phyloP scores from a whole-genome alignment of 495 filamentous ascomycete species.

The Rhizodiscina lignyota region DNA sequence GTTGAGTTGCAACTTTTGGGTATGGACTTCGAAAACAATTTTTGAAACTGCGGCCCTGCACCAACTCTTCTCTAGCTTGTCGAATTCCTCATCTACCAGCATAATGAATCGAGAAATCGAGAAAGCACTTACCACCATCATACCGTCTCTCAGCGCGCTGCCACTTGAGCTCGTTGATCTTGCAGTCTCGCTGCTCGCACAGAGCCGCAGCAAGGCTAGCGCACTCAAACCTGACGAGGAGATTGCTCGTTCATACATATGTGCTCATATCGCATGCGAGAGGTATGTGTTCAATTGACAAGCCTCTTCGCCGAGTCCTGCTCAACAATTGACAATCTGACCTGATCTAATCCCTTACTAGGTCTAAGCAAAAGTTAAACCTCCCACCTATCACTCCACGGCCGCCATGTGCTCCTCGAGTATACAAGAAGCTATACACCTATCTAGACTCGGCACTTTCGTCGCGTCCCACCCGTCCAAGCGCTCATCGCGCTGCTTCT shows the following conservation, averaged over 20 bases:
- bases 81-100: too few relatives aligned
- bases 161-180: conserved; percentile 67
- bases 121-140: conserved; percentile 53
- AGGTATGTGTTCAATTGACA: conserved; percentile 27
- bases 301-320: not conserved
- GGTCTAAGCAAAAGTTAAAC: conserved; percentile 67
- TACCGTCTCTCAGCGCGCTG: conserved; percentile 59
- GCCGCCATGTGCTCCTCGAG: conserved; percentile 66
- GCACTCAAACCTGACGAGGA: conserved; percentile 79
- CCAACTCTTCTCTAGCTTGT: too few relatives aligned
- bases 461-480: too few relatives aligned
- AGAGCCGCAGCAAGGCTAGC: conserved; percentile 65
- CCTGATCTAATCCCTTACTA: too few relatives aligned
- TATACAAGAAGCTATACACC: conserved; percentile 70
- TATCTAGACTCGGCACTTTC: conserved; percentile 63
- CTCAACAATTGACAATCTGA: conserved; percentile 2
- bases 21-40: too few relatives aligned
- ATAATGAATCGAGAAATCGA: conserved; percentile 65
- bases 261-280: conserved; percentile 83
- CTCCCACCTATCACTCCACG: conserved; percentile 66
- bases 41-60: too few relatives aligned
- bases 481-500: too few relatives aligned
- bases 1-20: too few relatives aligned
- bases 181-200: conserved; percentile 65
- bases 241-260: conserved; percentile 70